Base-by-base conservation (phyloP, 805 yeast species). In the Lipomyces mesembrius region DNA sequence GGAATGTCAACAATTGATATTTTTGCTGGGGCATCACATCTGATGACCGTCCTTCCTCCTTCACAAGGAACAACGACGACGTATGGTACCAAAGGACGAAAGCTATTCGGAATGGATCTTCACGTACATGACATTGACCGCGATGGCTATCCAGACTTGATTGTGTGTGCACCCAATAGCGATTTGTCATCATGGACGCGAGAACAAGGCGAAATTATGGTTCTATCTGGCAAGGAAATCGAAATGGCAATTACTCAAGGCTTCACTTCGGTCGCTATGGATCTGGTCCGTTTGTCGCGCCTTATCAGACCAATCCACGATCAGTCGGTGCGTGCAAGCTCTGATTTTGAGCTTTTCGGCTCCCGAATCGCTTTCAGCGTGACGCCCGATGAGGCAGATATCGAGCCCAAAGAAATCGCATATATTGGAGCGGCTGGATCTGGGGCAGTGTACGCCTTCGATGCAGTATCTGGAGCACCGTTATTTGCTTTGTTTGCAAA, bases 1-100 rank as follows among this genome's bases (percentile, higher is more conserved):
- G 90, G 90, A 0, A 53, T 74, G 0, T 84, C 87, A 3, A 67
- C 72, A 0, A 59, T 87, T 0, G 79, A 80, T 58, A 6, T 84
- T 76, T 66, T 70, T 73, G 14, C 71, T 73, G 34, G 66, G 71
- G 2, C 68, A 53, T 62, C 39, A 22, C 61, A 32, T 29, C 34
- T 66, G 12, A 7, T 68, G 32, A 49, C 75, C 49, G 70, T 78
- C 20, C 78, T 73, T 1, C 75, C 78, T 14, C 59, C 34, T 37
- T 78, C 78, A 61, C 22, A 69, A 29, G 64, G 68, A 27, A 66
- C 82, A 8, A 59, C 73, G 9, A 59, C 73, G 14, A 55, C 52
- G 27, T 77, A 82, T 66, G 85, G 88, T 2, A 11, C 60, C 0
- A 35, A 62, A 0, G 88, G 88, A 0, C 57, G 71, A 1, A 84